Base-by-base conservation (phyloP, 805 yeast species). In the Millerozyma miso region DNA sequence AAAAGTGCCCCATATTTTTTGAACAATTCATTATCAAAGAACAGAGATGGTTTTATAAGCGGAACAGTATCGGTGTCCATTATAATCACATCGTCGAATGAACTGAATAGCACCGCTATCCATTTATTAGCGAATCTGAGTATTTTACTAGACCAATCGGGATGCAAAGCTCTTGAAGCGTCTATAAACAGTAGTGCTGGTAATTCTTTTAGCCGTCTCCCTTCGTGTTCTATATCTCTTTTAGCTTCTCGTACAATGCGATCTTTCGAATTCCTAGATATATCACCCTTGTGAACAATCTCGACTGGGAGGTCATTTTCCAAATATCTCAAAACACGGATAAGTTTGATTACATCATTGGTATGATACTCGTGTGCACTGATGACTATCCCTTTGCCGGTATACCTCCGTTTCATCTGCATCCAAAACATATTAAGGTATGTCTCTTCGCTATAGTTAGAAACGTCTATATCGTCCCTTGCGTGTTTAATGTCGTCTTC, bases 1-100 rank as follows among this genome's bases (percentile, higher is more conserved):
- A 54, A 54, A 17, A 42, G 50, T 1, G 64, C 53, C 1, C 60
- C 59, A 1, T 58, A 48, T 4, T 49, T 45, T 4, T 42, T 34
- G 31, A 48, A 60, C 36, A 53, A 62, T 12, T 45, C 37, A 3
- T 49, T 18, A 3, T 49, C 44, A 37, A 52, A 50, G 15, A 59
- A 50, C 16, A 49, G 45, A 14, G 39, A 14, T 17, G 39, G 39
- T 17, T 43, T 38, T 13, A 46, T 42, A 41, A 58, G 35, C 4
- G 54, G 48, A 7, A 52, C 51, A 15, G 46, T 35, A 37, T 54
- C 54, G 7, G 63, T 50, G 15, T 54, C 56, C 37, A 59, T 36
- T 3, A 57, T 41, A 16, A 59, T 40, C 6, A 52, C 42, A 37
- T 52, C 47, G 18, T 50, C 55, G 33, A 56, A 58, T 2, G 57